Base-by-base conservation (phyloP, 495 filamentous ascomycete genomes). In the Pyrenula aspistea region DNA sequence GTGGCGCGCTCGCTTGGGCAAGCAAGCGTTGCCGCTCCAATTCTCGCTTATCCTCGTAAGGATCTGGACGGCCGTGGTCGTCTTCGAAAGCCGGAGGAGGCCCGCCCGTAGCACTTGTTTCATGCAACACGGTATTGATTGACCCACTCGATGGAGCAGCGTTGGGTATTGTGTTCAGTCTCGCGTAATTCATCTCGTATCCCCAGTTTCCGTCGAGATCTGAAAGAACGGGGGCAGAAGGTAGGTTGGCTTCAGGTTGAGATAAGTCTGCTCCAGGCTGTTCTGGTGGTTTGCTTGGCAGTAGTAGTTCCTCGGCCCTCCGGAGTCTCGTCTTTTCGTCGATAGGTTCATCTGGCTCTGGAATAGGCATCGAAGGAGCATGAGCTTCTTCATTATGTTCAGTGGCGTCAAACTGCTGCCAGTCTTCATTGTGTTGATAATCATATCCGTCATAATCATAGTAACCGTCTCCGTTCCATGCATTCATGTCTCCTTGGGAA, bases 41-140 rank as follows among this genome's bases (percentile, higher is more conserved):
- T 62, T 95, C 92, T 62, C 86, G 83, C 66, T 96, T 96, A 64
- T 96, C 91, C 22, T 90, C 88, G n/a, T 55, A 52, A 12, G 59
- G 57, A 4, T 15, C 54, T 53, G 56, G 55, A 20, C 48, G 55
- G 2, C 23, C 53, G 23, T 60, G 36, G 2, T 62, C 50, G 19
- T 36, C 25, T 12, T 57, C 53, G 2, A 62, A 15, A 1, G 55
- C 60, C 22, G 65, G 57, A 20, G 65, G 56, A 19, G 36, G 50
- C 2, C 54, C 21, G 22, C 56, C 57, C 55, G 53, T 2, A 24
- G 21, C 31, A 42, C 24, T 56, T 20, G 55, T 56, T 21, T 59
- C 61, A 12, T 62, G 59, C 21, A 73, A 62, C 10, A 73, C 62
- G 1, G 71, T 73, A 57, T 77, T 70, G 23, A 71, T 53, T 1